phyloP scores from a whole-genome alignment of 345 rosid genomes.

The Murraya paniculata region DNA sequence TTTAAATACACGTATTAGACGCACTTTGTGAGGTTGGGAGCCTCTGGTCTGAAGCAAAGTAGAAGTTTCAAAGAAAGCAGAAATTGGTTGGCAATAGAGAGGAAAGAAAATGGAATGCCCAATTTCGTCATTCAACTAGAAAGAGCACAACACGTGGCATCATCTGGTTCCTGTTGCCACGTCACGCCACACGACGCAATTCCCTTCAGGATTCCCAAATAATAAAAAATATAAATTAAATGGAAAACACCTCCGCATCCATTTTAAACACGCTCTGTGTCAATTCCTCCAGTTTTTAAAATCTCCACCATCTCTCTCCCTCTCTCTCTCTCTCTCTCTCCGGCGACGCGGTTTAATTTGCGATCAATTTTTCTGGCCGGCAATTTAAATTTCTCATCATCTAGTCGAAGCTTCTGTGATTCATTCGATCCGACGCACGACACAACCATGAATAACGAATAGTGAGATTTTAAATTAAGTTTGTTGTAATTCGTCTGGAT shows the following conservation, averaged over 20 bases:
- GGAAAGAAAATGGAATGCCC: background rate
- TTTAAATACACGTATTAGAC: background rate
- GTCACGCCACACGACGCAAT: slow-evolving; percentile 16
- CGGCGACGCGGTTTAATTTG: slow-evolving; percentile 28
- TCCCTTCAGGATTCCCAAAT: background rate
- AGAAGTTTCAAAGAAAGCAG: background rate
- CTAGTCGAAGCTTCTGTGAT: slow-evolving; percentile 13
- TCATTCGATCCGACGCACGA: slow-evolving; percentile 8
- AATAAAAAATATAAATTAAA: background rate
- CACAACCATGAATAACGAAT: slow-evolving; percentile 87
- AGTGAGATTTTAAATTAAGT: slow-evolving; percentile 42
- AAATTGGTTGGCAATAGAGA: too few species aligned
- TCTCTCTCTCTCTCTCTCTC: slow-evolving; percentile 27
- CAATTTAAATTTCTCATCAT: background rate
- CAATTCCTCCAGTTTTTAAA: background rate
- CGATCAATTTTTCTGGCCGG: slow-evolving; percentile 22
- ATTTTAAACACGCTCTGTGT: background rate
- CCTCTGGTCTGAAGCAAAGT: background rate
- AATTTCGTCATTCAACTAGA: slow-evolving; percentile 5
- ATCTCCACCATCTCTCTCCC: slow-evolving; percentile 17
- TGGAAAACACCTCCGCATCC: slow-evolving; percentile 12
- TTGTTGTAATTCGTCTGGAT: background rate
- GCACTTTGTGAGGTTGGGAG: background rate
- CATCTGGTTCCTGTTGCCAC: background rate
- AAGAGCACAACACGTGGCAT: slow-evolving; percentile 28